phyloP scores from a whole-genome alignment of 805 yeast species.

The Lipomyces starkeyi region DNA sequence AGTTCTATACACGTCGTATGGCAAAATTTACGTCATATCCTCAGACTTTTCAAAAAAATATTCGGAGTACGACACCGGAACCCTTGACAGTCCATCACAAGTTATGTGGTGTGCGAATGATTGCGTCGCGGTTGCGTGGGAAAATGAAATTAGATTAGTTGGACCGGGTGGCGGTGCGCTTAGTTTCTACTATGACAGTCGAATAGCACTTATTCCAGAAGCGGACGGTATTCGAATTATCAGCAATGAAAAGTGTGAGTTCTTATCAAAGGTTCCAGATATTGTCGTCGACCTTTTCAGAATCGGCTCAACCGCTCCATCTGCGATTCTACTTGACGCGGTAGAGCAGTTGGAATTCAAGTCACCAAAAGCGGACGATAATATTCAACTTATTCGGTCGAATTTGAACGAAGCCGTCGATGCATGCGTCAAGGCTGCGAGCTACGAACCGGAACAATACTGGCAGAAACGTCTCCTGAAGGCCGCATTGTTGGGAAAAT shows the following conservation, averaged over 20 bases:
- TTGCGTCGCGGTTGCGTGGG: conserved; percentile 65
- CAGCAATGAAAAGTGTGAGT: conserved; percentile 62
- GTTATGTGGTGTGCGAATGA: conserved; percentile 87
- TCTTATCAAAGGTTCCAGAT: conserved; percentile 66
- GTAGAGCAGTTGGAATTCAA: conserved; percentile 66
- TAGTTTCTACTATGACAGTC: conserved; percentile 45
- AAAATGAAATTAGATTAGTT: conserved; percentile 68
- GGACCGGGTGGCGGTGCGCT: conserved; percentile 64
- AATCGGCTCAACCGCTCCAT: conserved; percentile 82
- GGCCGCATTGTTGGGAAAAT: conserved; percentile 88
- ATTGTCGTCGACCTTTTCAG: conserved; percentile 67
- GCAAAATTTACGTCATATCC: conserved; percentile 59
- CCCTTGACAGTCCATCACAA: conserved; percentile 49
- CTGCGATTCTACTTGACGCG: conserved; percentile 83
- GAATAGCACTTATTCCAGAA: conserved; percentile 55
- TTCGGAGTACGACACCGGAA: conserved; percentile 54
- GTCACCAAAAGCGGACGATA: conserved; percentile 83
- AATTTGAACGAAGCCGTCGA: conserved; percentile 65
- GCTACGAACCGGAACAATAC: conserved; percentile 73
- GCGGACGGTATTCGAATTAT: conserved; percentile 78
- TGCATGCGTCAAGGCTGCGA: conserved; percentile 74
- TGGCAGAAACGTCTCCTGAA: conserved; percentile 81
- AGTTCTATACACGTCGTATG: conserved; percentile 54
- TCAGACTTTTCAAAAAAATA: conserved; percentile 54
- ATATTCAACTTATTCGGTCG: conserved; percentile 61